Conservation (phyloP, 192 early-diverging fungal genomes). For the Coemansia sp. region DNA sequence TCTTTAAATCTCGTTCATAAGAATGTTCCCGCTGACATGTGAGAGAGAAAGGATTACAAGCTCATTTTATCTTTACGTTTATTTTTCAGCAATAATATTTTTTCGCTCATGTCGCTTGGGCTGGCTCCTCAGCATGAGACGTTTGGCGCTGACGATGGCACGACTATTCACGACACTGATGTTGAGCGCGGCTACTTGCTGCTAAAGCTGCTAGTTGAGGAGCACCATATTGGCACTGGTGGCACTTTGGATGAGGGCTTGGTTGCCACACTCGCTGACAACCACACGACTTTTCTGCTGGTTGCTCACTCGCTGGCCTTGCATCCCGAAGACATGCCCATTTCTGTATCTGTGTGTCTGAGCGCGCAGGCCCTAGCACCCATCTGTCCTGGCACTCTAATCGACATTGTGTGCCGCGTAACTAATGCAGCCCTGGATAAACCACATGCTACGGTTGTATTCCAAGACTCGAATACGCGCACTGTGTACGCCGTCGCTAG, state of each 20-base stretch:
- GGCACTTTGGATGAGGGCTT: slow-evolving; percentile 47
- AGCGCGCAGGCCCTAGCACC: slow-evolving; percentile 28
- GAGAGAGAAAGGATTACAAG: neutral
- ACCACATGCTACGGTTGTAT: slow-evolving; percentile 30
- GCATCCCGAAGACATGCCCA: slow-evolving; percentile 19
- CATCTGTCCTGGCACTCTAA: slow-evolving; percentile 15
- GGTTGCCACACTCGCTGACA: slow-evolving; percentile 42
- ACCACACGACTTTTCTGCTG: slow-evolving; percentile 39
- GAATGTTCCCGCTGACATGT: slow-evolving; percentile 1
- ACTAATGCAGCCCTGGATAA: neutral
- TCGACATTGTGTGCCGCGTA: slow-evolving; percentile 27
- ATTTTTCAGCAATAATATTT: neutral
- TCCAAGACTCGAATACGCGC: slow-evolving; percentile 13
- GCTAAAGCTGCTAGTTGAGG: slow-evolving; percentile 14
- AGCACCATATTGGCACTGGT: slow-evolving; percentile 25
- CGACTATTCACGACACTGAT: slow-evolving; percentile 6
- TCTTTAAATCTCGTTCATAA: slow-evolving; percentile 22
- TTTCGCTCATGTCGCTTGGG: neutral
- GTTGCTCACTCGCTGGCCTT: slow-evolving; percentile 18
- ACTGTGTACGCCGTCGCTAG: slow-evolving; percentile 37
- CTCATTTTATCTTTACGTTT: too few relatives aligned
- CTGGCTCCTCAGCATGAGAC: slow-evolving; percentile 12
- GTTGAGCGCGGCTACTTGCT: slow-evolving; percentile 8
- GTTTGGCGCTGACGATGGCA: slow-evolving; percentile 2
- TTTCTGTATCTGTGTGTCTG: slow-evolving; percentile 39